Base-by-base conservation (phyloP, 306 rosid species). In the Hippophae rhamnoides region DNA sequence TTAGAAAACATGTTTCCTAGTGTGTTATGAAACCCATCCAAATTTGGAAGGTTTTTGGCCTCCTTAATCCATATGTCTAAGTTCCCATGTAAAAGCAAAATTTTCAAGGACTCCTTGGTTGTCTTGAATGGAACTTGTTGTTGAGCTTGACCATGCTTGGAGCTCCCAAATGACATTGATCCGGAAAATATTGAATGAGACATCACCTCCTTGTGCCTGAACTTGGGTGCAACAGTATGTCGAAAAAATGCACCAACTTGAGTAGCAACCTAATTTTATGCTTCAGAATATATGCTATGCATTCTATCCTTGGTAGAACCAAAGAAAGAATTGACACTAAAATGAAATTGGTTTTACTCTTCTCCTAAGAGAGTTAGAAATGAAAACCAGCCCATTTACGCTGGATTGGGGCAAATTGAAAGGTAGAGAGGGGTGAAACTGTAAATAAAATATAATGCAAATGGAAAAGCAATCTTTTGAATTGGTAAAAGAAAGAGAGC, bases 41-140 rank as follows among this genome's bases (percentile, higher is more conserved):
- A 69, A 70, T 87, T 87, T 0, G 98, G 98, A 55, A 90, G 96
- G 68, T 76, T 72, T 60, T 52, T 74, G 60, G 96, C 98, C 50
- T 75, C 80, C 42, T 66, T 54, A 67, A 90, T 60, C 62, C 68
- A 79, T 38, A 90, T 78, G 8, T 83, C 89, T 49, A 87, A 65
- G 75, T 79, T 81, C 1, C 92, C 98, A 76, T 90, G 98, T 14
- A 90, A 75, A 13, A 83, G 89, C 5, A 76, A 23, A 25, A 66
- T 12, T 73, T 54, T 76, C 18, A 81, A 62, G 54, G 98, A 87
- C 31, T 13, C 63, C 0, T 69, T 72, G 60, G 42, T 70, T 64
- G 85, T 79, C n/a, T 67, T 52, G 54, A 79, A 87, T 42, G 97
- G 84, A 70, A 82, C 52, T 48, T 48, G 26, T 74, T 74, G 82